Conservation (phyloP, 1,139 yeast genomes). For the Saccharomyces hybrid region DNA sequence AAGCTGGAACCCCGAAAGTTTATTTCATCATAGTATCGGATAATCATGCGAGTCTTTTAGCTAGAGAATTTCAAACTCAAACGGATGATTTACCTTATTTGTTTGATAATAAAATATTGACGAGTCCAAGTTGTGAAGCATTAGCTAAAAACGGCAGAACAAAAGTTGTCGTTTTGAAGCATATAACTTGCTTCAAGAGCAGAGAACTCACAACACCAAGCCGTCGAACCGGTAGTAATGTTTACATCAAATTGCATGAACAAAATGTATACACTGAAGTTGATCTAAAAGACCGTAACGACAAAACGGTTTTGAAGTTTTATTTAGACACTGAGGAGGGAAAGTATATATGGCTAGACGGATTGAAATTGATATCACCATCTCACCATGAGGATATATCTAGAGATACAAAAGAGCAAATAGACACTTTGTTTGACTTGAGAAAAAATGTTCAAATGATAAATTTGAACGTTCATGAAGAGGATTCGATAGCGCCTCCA, state of each 20-base stretch:
- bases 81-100: conserved; percentile 46
- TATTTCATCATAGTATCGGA: conserved; percentile 64
- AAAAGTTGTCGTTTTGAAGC: conserved; percentile 33
- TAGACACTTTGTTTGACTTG: conserved; percentile 48
- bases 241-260: conserved; percentile 45
- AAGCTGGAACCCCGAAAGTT: conserved; percentile 32
- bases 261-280: conserved; percentile 51
- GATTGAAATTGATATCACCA: conserved; percentile 51
- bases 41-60: conserved; percentile 55
- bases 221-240: conserved; percentile 25
- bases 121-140: conserved; percentile 33
- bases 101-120: conserved; percentile 41
- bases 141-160: conserved; percentile 37
- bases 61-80: conserved; percentile 49
- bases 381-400: conserved; percentile 31
- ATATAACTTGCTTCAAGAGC: conserved; percentile 17
- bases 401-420: conserved; percentile 50
- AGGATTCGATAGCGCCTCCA: conserved; percentile 15
- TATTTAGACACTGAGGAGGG: conserved; percentile 66
- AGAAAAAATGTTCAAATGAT: conserved; percentile 61
- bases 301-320: conserved; percentile 44
- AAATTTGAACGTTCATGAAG: conserved; percentile 36
- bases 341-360: conserved; percentile 74
- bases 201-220: conserved; percentile 15
- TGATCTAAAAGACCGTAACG: conserved; percentile 39